Percentiles rank a stretch among this genome's conserved stretches.
phyloP scores from a whole-genome alignment of 257 asterid species.

The Penstemon eatonii region DNA sequence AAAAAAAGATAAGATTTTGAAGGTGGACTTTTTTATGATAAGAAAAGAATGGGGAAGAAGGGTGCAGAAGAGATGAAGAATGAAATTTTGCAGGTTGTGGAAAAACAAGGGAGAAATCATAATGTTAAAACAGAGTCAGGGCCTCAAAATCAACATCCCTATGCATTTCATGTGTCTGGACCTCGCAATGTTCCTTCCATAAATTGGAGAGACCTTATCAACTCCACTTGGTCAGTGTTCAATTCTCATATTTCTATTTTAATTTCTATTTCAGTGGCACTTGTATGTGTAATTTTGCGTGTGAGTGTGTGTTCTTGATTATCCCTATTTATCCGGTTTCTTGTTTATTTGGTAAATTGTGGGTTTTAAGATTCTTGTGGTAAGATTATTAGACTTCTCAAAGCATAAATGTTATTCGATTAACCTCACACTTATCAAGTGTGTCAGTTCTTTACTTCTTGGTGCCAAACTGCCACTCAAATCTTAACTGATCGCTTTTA shows the following conservation, averaged over 20 bases:
- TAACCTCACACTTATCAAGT: no score
- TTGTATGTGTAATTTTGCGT: background rate
- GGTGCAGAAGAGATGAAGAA: constrained; percentile 41
- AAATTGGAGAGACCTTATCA: constrained; percentile 73
- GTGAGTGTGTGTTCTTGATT: background rate
- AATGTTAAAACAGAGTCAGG: constrained; percentile 20
- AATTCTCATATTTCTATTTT: background rate
- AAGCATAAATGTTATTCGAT: no score
- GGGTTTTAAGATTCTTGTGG: background rate
- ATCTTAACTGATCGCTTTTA: no score
- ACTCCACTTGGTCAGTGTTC: constrained; percentile 60
- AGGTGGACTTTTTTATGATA: constrained; percentile 3
- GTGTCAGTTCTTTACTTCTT: no score
- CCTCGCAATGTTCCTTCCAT: constrained; percentile 74
- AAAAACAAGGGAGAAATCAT: constrained; percentile 28
- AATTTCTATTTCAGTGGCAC: background rate
- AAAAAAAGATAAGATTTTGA: constrained; percentile 16
- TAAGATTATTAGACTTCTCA: no score
- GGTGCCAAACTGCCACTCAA: no score
- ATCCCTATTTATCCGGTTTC: no score
- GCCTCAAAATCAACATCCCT: constrained; percentile 46
- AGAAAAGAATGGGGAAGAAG: constrained; percentile 32
- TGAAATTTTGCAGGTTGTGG: constrained; percentile 40
- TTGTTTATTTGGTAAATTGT: background rate
- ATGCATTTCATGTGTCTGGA: constrained; percentile 76